Evolutionary conservation across 805 yeast genomes (phyloP).

Genomic region (Candida sanyiensis): DNA sequence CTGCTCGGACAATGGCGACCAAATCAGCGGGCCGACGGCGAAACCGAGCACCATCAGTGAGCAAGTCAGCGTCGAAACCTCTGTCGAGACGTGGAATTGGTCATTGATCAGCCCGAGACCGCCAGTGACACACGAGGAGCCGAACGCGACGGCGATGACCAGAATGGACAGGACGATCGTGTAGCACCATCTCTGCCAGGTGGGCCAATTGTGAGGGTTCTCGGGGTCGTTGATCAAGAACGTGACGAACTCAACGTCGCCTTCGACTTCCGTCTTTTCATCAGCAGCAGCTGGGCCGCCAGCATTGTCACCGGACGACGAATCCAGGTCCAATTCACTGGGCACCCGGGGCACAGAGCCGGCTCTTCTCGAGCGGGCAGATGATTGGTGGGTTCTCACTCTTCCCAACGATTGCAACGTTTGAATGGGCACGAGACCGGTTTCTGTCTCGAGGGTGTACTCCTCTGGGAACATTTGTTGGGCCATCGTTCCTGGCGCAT

Average conservation of each 20-base stretch:
- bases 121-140: slow-evolving; percentile 87
- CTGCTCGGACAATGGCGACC: slow-evolving; percentile 87
- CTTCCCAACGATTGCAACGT: slow-evolving; percentile 69
- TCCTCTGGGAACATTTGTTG: slow-evolving; percentile 89
- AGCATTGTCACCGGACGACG: slow-evolving; percentile 23
- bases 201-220: slow-evolving; percentile 85
- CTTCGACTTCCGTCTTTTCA: slow-evolving; percentile 39
- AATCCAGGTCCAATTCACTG: slow-evolving; percentile 23
- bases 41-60: slow-evolving; percentile 89
- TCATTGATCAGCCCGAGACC: slow-evolving; percentile 66
- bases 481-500: slow-evolving; percentile 46
- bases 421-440: slow-evolving; percentile 80
- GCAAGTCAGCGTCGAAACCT: slow-evolving; percentile 74
- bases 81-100: slow-evolving; percentile 62
- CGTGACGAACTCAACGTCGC: slow-evolving; percentile 79
- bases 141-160: slow-evolving; percentile 89
- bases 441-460: slow-evolving; percentile 78
- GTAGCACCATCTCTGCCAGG: slow-evolving; percentile 50
- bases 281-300: background rate
- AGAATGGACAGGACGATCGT: slow-evolving; percentile 63
- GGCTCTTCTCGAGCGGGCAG: slow-evolving; percentile 14
- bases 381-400: slow-evolving; percentile 32
- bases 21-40: slow-evolving; percentile 77
- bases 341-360: slow-evolving; percentile 16
- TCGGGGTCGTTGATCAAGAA: slow-evolving; percentile 75